These are phyloP conservation scores for Phaeosphaeria sp. DNA, from an alignment of 2,329 filamentous ascomycete species.

Conservation along the genomic window DNA sequence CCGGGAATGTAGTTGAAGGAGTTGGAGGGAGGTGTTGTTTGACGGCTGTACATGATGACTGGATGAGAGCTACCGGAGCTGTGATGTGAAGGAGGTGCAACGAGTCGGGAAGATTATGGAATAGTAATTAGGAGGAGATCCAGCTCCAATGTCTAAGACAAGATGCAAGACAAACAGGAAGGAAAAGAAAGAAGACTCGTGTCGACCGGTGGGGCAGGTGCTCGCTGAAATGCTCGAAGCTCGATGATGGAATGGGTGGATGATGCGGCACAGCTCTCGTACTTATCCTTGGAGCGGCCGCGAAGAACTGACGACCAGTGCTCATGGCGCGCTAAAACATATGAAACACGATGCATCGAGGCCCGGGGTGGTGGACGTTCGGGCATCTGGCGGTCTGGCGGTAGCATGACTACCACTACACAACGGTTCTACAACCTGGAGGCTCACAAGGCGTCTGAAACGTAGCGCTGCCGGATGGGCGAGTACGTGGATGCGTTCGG, in stretches of 20 bases:
- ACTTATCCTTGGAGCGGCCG: slow-evolving; percentile 42
- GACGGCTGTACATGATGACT: slow-evolving; percentile 52
- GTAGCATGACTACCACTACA: slow-evolving; percentile 34
- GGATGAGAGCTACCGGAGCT: slow-evolving; percentile 47
- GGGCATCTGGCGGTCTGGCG: slow-evolving; percentile 38
- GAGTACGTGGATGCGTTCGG: slow-evolving; percentile 30
- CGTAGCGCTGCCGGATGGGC: slow-evolving; percentile 40
- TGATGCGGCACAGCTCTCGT: slow-evolving; percentile 46
- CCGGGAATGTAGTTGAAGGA: slow-evolving; percentile 48
- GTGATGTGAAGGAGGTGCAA: slow-evolving; percentile 22
- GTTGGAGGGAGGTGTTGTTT: slow-evolving; percentile 53
- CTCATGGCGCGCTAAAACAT: slow-evolving; percentile 44
- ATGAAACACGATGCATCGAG: slow-evolving; percentile 50
- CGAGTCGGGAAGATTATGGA: slow-evolving; percentile 42
- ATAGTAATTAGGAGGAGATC: slow-evolving; percentile 51
- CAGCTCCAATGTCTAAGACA: slow-evolving; percentile 55
- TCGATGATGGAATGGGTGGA: slow-evolving; percentile 29
- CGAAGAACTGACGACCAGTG: slow-evolving; percentile 44
- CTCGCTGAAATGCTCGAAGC: slow-evolving; percentile 33
- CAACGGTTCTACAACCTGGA: slow-evolving; percentile 32
- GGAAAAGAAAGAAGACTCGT: slow-evolving; percentile 46
- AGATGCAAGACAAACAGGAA: slow-evolving; percentile 36
- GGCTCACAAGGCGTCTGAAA: slow-evolving; percentile 45
- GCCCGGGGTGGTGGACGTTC: slow-evolving; percentile 32
- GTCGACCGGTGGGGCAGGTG: slow-evolving; percentile 42